These are phyloP conservation scores for Oenanthe sinensis DNA, from an alignment of 129 eudicot genomes.

Conservation along the genomic window DNA sequence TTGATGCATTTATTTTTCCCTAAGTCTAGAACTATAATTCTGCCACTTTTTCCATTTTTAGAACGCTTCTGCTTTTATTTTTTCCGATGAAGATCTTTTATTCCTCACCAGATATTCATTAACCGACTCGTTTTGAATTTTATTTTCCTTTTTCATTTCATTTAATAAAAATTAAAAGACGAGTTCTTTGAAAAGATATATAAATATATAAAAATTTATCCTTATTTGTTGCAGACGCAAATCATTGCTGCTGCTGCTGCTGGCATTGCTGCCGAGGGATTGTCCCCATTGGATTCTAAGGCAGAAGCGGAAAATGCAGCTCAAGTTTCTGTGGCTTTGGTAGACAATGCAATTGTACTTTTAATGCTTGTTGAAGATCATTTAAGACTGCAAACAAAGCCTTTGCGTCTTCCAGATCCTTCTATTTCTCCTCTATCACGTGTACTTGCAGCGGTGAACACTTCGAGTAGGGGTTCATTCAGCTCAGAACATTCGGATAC, in stretches of 20 bases:
- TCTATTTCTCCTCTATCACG: slow-evolving; percentile 53
- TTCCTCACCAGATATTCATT: background rate
- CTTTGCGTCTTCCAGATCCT: slow-evolving; percentile 43
- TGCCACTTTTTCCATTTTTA: background rate
- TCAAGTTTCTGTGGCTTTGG: slow-evolving; percentile 96
- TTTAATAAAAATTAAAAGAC: background rate
- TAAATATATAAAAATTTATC: slow-evolving; percentile 1
- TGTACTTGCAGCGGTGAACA: slow-evolving; percentile 35
- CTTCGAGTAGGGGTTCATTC: slow-evolving; percentile 25
- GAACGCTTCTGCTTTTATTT: too few species aligned
- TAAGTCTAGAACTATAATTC: background rate
- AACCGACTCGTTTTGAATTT: background rate
- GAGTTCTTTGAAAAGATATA: background rate
- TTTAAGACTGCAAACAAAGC: slow-evolving; percentile 81
- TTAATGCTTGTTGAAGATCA: slow-evolving; percentile 99
- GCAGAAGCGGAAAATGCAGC: slow-evolving; percentile 95
- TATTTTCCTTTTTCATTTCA: background rate
- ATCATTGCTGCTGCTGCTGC: slow-evolving; percentile 99
- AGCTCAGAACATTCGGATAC: slow-evolving; percentile 46
- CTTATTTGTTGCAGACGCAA: slow-evolving; percentile 66
- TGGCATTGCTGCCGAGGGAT: slow-evolving; percentile 92
- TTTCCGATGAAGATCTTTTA: background rate
- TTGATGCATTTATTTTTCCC: background rate
- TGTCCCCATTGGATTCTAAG: slow-evolving; percentile 73
- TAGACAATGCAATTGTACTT: slow-evolving; percentile 94